These are phyloP conservation scores for Podospora conica DNA, from an alignment of 495 filamentous ascomycete genomes.

Conservation along the genomic window DNA sequence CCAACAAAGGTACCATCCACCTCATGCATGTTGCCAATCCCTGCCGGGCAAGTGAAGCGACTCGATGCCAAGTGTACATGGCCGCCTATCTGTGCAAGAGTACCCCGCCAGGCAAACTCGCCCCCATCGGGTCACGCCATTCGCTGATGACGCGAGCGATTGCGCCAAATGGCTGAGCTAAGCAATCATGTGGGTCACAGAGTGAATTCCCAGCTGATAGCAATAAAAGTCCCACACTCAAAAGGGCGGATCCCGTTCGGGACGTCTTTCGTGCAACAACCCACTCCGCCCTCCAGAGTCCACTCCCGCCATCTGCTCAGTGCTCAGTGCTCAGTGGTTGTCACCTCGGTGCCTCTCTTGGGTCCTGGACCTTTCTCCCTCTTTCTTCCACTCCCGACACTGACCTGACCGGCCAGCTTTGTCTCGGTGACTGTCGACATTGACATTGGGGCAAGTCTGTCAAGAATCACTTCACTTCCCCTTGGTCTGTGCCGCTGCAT, in stretches of 20 bases:
- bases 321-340: neutral
- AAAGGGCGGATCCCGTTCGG: neutral
- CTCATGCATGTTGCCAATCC: conserved; percentile 29
- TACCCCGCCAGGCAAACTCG: neutral
- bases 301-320: neutral
- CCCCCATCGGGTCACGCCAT: neutral
- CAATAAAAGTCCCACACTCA: neutral
- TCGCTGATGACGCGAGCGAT: neutral
- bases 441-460: neutral
- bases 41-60: conserved; percentile 27
- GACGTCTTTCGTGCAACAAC: neutral
- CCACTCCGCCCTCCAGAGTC: conserved; percentile 7
- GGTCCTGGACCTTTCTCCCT: neutral
- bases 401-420: neutral
- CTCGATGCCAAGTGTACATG: conserved; percentile 2
- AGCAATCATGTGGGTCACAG: neutral
- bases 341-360: conserved; percentile 10
- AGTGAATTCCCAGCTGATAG: neutral
- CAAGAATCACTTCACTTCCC: conserved; percentile 2
- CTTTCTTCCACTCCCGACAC: neutral
- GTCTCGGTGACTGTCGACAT: conserved; percentile 3
- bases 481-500: neutral
- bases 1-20: conserved; percentile 1
- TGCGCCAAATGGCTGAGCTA: neutral
- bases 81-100: neutral